Evolutionary conservation across 1,139 yeast genomes (phyloP), one percentile per base, ranked within the genome.

Genomic region (Yamadazyma atlantica): DNA sequence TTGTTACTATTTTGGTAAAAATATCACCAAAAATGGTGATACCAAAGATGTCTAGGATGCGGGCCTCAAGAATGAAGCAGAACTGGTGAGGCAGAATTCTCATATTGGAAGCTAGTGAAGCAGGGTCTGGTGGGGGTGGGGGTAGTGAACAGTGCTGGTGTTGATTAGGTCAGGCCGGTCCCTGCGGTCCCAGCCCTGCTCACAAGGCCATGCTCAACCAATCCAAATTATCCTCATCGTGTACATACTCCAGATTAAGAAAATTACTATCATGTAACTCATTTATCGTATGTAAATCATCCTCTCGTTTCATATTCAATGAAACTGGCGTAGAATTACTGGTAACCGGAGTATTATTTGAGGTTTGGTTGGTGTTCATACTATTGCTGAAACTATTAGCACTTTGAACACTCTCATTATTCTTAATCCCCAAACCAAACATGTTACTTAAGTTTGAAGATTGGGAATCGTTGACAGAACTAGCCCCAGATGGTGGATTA

Each of bases 131-230:
- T n/a, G n/a, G n/a, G n/a, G n/a, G n/a, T n/a, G n/a, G n/a, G n/a
- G n/a, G n/a, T n/a, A n/a, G n/a, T n/a, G n/a, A n/a, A n/a, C n/a
- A n/a, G n/a, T n/a, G n/a, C n/a, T n/a, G n/a, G n/a, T n/a, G n/a
- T n/a, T n/a, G n/a, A n/a, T n/a, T n/a, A n/a, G n/a, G n/a, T n/a
- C n/a, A n/a, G n/a, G n/a, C n/a, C n/a, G n/a, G n/a, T n/a, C n/a
- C n/a, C n/a, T n/a, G n/a, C n/a, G n/a, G n/a, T n/a, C n/a, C n/a
- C n/a, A n/a, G n/a, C n/a, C n/a, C n/a, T n/a, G n/a, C n/a, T n/a
- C 46, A 64, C 19, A 62, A 50, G 17, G 65, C 59, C 68, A 66
- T 62, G 39, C 66, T 62, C 30, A 66, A 53, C 72, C 73, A 66
- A 41, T 66, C 73, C 54, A 65, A 60, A 40, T 62, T 64, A 39